These are phyloP conservation scores for Pythium graminicola DNA, from an alignment of 352 stramenopile species.

Conservation along the genomic window DNA sequence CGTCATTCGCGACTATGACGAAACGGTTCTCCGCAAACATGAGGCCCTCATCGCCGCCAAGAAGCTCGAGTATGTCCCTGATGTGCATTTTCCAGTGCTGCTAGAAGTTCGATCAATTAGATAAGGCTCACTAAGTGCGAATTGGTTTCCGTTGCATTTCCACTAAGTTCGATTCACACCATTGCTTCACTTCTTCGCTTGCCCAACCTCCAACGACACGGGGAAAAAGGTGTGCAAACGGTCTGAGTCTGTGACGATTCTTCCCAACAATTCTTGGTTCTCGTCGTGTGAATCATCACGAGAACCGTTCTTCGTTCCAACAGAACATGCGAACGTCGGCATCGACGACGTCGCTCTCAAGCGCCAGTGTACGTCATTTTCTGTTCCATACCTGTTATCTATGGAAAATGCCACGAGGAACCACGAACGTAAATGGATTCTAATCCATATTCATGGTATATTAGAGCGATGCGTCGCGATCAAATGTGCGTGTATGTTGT, in stretches of 20 bases:
- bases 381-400: background rate
- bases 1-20: constrained; percentile 36
- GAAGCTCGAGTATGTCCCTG: constrained; percentile 45
- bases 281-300: background rate
- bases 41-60: background rate
- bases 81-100: constrained; percentile 64
- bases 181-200: background rate
- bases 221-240: background rate
- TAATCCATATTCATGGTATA: too few species aligned
- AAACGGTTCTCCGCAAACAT: constrained; percentile 10
- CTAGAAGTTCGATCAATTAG: constrained; percentile 39
- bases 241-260: background rate
- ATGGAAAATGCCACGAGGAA: too few species aligned
- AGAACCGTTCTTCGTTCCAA: background rate
- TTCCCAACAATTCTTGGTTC: background rate
- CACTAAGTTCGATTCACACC: constrained; percentile 10
- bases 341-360: constrained; percentile 26
- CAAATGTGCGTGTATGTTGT: constrained; percentile 79
- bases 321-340: constrained; percentile 20
- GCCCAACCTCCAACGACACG: background rate
- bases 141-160: constrained; percentile 2
- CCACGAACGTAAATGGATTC: too few species aligned
- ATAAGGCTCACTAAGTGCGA: constrained; percentile 22
- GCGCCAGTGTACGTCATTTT: constrained; percentile 13
- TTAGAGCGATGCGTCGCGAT: constrained; percentile 23